Evolutionary conservation across 805 yeast species (phyloP).

Genomic region (Kregervanrija delftensis): DNA sequence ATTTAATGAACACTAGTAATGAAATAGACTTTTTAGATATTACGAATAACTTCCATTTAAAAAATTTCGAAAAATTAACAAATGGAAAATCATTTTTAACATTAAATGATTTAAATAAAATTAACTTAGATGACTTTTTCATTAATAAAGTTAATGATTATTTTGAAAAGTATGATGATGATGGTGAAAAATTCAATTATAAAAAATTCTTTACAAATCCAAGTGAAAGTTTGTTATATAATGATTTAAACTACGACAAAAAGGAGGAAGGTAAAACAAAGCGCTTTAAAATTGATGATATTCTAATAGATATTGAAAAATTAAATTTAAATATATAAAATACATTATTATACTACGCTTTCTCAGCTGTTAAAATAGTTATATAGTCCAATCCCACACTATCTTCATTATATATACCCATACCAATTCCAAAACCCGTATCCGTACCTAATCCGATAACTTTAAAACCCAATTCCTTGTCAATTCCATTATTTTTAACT

Average conservation of each 20-base stretch:
- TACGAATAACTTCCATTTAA: constrained; percentile 32
- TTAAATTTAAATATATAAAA: too few species aligned
- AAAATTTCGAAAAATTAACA: constrained; percentile 34
- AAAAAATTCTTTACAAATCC: constrained; percentile 12
- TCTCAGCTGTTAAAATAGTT: too few species aligned
- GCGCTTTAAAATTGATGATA: too few species aligned
- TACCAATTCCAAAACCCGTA: too few species aligned
- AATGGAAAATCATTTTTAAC: constrained; percentile 33
- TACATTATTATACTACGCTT: too few species aligned
- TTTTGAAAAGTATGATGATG: constrained; percentile 5
- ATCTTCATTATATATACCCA: too few species aligned
- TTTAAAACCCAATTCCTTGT: too few species aligned
- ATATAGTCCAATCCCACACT: too few species aligned
- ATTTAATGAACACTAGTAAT: constrained; percentile 14
- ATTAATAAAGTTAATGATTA: constrained; percentile 7
- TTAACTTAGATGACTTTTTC: constrained; percentile 19
- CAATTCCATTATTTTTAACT: not conserved
- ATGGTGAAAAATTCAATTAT: constrained; percentile 10
- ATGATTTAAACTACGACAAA: not conserved
- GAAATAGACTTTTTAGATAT: constrained; percentile 32
- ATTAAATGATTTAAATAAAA: constrained; percentile 30
- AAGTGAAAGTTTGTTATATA: not conserved
- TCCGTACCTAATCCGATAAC: too few species aligned
- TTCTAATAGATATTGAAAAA: too few species aligned
- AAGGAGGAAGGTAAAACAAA: too few species aligned